Evolutionary conservation across 2,329 filamentous ascomycete genomes (phyloP).

Genomic region (Lecanosticta acicola): DNA sequence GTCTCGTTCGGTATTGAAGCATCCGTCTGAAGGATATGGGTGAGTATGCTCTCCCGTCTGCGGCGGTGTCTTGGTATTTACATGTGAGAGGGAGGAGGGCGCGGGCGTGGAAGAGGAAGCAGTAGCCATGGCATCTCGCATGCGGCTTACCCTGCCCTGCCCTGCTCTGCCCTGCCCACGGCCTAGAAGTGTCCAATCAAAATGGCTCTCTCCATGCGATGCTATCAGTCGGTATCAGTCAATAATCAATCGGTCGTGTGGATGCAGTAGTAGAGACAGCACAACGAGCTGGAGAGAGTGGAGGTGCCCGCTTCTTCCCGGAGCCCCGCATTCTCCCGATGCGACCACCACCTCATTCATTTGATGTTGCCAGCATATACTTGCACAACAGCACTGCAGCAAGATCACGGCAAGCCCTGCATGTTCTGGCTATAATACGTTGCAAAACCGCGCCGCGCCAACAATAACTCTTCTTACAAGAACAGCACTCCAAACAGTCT

Average conservation of each 20-base stretch:
- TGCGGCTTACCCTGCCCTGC: neutral
- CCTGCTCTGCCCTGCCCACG: no score
- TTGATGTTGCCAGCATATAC: slow-evolving; percentile 69
- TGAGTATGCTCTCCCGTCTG: neutral
- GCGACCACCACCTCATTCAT: neutral
- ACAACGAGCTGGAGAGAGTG: neutral
- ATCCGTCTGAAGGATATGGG: neutral
- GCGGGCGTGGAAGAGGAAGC: neutral
- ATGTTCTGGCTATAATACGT: no score
- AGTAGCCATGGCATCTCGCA: neutral
- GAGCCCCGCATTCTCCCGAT: neutral
- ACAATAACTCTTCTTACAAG: slow-evolving; percentile 76
- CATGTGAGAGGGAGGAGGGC: no score
- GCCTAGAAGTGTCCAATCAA: no score
- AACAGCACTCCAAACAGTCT: slow-evolving; percentile 78
- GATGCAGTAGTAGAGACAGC: neutral
- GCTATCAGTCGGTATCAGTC: neutral
- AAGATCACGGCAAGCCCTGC: no score
- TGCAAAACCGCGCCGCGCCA: slow-evolving; percentile 54
- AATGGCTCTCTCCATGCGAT: neutral
- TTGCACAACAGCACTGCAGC: slow-evolving; percentile 80
- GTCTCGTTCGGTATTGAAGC: neutral
- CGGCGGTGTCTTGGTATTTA: neutral
- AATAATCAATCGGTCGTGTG: neutral
- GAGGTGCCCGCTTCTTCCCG: neutral